phyloP scores from a whole-genome alignment of 805 yeast genomes.

The Ascoidea rubescens region DNA sequence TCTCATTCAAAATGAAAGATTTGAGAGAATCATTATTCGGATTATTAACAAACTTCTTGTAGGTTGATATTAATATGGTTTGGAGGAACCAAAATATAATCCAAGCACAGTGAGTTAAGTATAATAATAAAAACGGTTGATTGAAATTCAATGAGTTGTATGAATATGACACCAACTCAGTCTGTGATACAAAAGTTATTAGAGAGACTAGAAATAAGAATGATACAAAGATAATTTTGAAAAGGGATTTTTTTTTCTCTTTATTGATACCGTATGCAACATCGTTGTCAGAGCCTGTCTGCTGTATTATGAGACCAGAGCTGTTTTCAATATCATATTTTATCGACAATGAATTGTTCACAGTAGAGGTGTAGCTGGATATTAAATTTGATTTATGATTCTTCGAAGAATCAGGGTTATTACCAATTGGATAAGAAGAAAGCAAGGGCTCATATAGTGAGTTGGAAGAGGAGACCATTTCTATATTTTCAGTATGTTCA shows the following conservation, averaged over 20 bases:
- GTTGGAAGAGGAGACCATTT: no score
- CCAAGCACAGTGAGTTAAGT: slow-evolving; percentile 72
- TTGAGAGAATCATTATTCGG: background rate
- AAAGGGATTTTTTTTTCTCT: slow-evolving; percentile 8
- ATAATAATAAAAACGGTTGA: slow-evolving; percentile 57
- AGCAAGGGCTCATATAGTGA: no score
- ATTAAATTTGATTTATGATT: no score
- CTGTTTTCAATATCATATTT: no score
- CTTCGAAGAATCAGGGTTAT: no score
- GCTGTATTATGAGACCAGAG: no score
- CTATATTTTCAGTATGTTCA: no score
- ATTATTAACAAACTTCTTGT: slow-evolving; percentile 8
- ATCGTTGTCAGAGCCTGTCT: no score
- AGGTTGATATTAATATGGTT: slow-evolving; percentile 24
- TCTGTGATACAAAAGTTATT: slow-evolving; percentile 59
- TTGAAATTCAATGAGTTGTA: slow-evolving; percentile 39
- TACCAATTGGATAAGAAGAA: no score
- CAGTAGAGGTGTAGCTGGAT: no score
- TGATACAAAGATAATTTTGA: slow-evolving; percentile 29
- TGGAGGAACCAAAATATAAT: slow-evolving; percentile 61
- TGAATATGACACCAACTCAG: slow-evolving; percentile 65
- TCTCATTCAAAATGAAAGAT: background rate
- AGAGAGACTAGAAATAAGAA: slow-evolving; percentile 33
- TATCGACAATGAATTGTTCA: no score
- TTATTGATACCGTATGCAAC: no score